Evolutionary conservation across 2,329 filamentous ascomycete genomes (phyloP).

Genomic region (Chaetothyriales sp.): DNA sequence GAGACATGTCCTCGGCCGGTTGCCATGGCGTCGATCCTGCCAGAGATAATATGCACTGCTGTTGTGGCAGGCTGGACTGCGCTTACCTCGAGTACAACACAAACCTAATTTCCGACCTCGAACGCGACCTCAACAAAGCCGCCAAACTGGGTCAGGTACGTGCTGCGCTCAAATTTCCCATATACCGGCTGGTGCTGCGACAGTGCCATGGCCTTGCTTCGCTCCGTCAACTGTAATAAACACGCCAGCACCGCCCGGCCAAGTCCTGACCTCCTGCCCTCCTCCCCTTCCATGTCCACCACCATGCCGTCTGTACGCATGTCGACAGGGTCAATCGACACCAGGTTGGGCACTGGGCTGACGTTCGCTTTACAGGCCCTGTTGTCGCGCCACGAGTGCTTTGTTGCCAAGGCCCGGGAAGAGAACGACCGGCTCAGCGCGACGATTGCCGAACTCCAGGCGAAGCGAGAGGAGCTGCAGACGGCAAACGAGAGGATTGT

Average conservation of each 20-base stretch:
- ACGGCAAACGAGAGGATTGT: conserved; percentile 60
- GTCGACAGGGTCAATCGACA: conserved; percentile 1
- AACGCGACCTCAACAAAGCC: conserved; percentile 74
- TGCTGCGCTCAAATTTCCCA: conserved; percentile 17
- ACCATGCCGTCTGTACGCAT: not conserved
- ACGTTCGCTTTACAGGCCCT: conserved; percentile 70
- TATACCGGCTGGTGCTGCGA: not conserved
- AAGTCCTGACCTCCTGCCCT: not conserved
- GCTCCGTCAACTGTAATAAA: not conserved
- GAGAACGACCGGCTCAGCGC: conserved; percentile 59
- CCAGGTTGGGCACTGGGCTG: conserved; percentile 31
- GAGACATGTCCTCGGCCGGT: not conserved
- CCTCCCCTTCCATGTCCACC: conserved; percentile 2
- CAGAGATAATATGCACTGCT: conserved; percentile 41
- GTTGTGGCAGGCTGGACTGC: conserved; percentile 70
- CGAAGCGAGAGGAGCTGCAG: conserved; percentile 58
- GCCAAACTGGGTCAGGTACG: conserved; percentile 85
- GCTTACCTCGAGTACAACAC: conserved; percentile 68
- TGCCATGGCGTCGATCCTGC: not conserved
- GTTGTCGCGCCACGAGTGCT: conserved; percentile 80
- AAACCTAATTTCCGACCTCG: conserved; percentile 60
- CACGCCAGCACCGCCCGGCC: not conserved
- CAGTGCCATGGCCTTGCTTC: not conserved
- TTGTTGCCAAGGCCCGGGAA: conserved; percentile 80
- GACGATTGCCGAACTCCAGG: conserved; percentile 59